These are phyloP conservation scores for Lipomyces orientalis DNA, from an alignment of 805 yeast species.

Conservation along the genomic window DNA sequence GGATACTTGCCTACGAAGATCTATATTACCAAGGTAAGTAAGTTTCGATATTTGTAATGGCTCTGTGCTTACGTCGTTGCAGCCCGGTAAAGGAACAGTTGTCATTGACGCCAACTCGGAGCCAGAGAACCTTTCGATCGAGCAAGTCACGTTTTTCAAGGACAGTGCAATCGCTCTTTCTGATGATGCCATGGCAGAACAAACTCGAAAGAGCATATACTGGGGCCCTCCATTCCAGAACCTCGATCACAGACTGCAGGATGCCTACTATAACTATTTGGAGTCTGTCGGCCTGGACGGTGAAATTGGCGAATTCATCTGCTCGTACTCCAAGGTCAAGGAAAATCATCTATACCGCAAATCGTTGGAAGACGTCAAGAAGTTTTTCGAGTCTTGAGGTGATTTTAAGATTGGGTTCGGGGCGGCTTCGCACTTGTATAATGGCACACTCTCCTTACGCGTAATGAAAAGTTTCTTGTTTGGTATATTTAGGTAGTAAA, in stretches of 20 bases:
- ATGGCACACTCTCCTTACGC: not conserved
- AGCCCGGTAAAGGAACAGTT: constrained; percentile 26
- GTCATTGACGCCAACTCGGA: constrained; percentile 16
- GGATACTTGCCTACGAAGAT: constrained; percentile 25
- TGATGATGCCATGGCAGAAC: constrained; percentile 12
- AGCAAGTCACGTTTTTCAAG: constrained; percentile 23
- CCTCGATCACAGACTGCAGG: constrained; percentile 30
- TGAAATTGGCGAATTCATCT: constrained; percentile 20
- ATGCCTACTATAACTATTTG: constrained; percentile 20
- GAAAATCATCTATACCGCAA: constrained; percentile 24
- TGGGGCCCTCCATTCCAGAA: constrained; percentile 35
- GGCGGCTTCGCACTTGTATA: not conserved
- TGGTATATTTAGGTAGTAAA: constrained; percentile 13
- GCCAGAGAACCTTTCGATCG: constrained; percentile 12
- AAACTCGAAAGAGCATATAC: constrained; percentile 19
- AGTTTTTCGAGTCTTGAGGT: constrained; percentile 22
- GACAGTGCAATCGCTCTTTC: constrained; percentile 24
- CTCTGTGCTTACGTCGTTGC: not conserved
- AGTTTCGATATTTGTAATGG: not conserved
- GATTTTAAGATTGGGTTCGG: not conserved
- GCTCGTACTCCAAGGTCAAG: constrained; percentile 23
- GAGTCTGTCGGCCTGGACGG: constrained; percentile 24
- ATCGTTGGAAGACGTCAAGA: constrained; percentile 20
- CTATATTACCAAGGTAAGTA: constrained; percentile 20
- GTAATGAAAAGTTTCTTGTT: not conserved